A percentile compares a stretch with the other conserved stretches of the same genome.
phyloP scores from a whole-genome alignment of 495 filamentous ascomycete genomes.

The Penicillium riverlandense region DNA sequence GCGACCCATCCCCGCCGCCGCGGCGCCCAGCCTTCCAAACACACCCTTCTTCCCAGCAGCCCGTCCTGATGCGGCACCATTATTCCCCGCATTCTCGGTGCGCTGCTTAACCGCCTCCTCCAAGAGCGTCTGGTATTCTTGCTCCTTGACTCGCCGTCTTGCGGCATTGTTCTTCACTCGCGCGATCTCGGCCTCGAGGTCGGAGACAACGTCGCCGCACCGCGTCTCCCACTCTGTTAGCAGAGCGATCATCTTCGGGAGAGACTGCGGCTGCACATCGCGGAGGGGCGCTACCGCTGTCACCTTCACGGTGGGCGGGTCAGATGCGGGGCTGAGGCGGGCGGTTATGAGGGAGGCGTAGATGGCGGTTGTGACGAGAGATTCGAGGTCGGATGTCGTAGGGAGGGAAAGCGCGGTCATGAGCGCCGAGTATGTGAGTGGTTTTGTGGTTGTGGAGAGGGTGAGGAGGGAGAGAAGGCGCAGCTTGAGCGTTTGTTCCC shows the following conservation, averaged over 20 bases:
- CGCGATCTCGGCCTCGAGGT: slow-evolving; percentile 66
- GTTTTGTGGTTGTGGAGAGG: slow-evolving; percentile 53
- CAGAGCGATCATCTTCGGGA: slow-evolving; percentile 57
- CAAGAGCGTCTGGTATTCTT: slow-evolving; percentile 36
- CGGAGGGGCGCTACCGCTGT: slow-evolving; percentile 76
- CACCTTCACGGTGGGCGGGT: slow-evolving; percentile 61
- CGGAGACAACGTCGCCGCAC: slow-evolving; percentile 65
- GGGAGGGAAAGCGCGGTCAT: slow-evolving; percentile 58
- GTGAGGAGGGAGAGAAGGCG: slow-evolving; percentile 84
- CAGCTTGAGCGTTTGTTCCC: slow-evolving; percentile 74
- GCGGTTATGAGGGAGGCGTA: slow-evolving; percentile 76
- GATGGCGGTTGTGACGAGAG: slow-evolving; percentile 81
- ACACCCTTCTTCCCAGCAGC: not conserved
- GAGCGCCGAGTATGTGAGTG: slow-evolving; percentile 67
- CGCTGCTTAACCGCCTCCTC: slow-evolving; percentile 34
- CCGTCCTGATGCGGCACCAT: not conserved
- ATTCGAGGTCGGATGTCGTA: slow-evolving; percentile 67
- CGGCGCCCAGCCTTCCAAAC: slow-evolving; percentile 12
- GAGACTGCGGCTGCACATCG: slow-evolving; percentile 65
- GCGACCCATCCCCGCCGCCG: slow-evolving; percentile 10
- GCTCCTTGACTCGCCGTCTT: slow-evolving; percentile 42
- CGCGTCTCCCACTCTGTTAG: slow-evolving; percentile 69
- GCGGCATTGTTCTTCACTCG: slow-evolving; percentile 49
- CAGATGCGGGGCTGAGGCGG: slow-evolving; percentile 66
- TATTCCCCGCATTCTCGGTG: not conserved